Percentiles rank a stretch among this genome's conserved stretches.
phyloP scores from a whole-genome alignment of 73 alveolate genomes.

The Symbiodinium natans region DNA sequence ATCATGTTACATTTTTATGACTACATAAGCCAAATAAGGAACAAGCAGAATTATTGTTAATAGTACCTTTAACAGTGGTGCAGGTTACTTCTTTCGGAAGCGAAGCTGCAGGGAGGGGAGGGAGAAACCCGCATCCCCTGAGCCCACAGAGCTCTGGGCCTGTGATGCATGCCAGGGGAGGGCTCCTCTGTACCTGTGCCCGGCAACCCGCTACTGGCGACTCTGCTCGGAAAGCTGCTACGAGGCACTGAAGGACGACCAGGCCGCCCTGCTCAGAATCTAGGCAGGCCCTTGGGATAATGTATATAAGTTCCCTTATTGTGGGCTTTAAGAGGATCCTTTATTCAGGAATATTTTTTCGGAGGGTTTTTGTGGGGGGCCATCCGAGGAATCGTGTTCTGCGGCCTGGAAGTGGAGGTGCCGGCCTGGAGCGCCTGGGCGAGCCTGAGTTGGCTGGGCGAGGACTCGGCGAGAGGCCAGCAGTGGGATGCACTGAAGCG shows the following conservation, averaged over 20 bases:
- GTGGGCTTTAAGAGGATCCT: too few relatives aligned
- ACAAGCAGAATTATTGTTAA: too few relatives aligned
- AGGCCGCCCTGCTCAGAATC: background rate
- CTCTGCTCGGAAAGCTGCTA: conserved; percentile 64
- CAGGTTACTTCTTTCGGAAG: background rate
- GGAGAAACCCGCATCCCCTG: background rate
- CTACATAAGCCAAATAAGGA: background rate
- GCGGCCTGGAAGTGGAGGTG: background rate
- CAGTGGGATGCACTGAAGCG: conserved; percentile 57
- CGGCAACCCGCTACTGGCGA: conserved; percentile 63
- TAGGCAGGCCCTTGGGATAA: too few relatives aligned
- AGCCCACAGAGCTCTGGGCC: background rate
- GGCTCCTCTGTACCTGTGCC: background rate
- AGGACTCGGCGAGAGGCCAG: background rate
- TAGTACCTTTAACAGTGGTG: too few relatives aligned
- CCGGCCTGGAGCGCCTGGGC: conserved; percentile 68
- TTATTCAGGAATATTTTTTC: too few relatives aligned
- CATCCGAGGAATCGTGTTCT: background rate
- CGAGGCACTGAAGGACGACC: background rate
- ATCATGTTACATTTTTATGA: background rate
- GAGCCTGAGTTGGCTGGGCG: background rate
- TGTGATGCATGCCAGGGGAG: background rate
- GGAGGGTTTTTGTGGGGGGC: background rate
- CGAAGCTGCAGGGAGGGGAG: background rate
- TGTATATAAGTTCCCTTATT: too few relatives aligned